Evolutionary conservation across 2,329 filamentous ascomycete species (phyloP), one percentile per base, ranked within the genome.

Genomic region (Aspergillus tanneri): DNA sequence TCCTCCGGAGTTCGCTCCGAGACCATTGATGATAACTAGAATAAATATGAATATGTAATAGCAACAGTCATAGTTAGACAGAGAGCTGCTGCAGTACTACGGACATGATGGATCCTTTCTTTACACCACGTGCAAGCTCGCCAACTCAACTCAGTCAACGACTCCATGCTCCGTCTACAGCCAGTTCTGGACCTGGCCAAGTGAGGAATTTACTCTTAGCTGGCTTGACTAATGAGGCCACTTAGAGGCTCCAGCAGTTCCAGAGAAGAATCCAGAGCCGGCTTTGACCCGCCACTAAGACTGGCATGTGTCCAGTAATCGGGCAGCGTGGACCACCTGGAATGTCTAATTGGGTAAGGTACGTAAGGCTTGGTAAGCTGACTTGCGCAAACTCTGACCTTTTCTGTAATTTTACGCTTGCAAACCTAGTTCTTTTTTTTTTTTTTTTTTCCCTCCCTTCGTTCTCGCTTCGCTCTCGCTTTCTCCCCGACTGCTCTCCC

Each of bases 221-320:
- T 37, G n/a, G 4, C 4, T 44, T 28, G 42, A 37, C 43, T 24
- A 45, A 45, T 45, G 19, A 44, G 16, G n/a, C 18, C 16, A 6
- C 19, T 18, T 34, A 16, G 16, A 19, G 12, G 34, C 28, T 24
- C 30, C 27, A 24, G 24, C 34, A 43, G 28, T 45, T 38, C 43
- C 43, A 45, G 34, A 37, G 35, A 28, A 36, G 18, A 44, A 47
- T 51, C 19, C 30, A 48, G 48, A 37, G 38, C 46, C 39, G 41
- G 40, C 36, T 32, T 46, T 52, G 48, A 56, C 52, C 54, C 54
- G 49, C 54, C 42, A 44, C 25, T 46, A 43, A 49, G 12, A 30
- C 24, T 25, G 41, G 25, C n/a, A 18, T 22, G 43, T 19, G 27
- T 35, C 43, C 43, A 45, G 28, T 45, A 23, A 45, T 14, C 25